Evolutionary conservation across 352 stramenopile genomes (phyloP).

Genomic region (Hyaloperonospora brassicae): DNA sequence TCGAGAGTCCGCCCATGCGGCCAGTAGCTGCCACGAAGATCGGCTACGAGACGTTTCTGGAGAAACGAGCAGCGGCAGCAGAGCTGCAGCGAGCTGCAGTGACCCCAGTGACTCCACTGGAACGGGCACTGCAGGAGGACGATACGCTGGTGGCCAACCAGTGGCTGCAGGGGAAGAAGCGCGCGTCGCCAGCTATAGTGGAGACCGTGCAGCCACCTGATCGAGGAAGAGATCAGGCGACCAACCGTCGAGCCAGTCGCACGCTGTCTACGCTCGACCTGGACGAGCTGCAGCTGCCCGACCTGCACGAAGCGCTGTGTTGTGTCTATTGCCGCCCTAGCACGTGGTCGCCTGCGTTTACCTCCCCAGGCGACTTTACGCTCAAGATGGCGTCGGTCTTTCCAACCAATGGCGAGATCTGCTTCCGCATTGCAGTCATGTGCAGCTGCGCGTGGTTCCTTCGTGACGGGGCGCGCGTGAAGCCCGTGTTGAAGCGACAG

Average conservation of each 20-base stretch:
- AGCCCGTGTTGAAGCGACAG: slow-evolving; percentile 41
- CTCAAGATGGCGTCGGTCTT: slow-evolving; percentile 51
- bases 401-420: slow-evolving; percentile 32
- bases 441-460: slow-evolving; percentile 48
- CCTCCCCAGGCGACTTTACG: slow-evolving; percentile 67
- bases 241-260: slow-evolving; percentile 5
- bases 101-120: slow-evolving; percentile 7
- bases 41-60: slow-evolving; percentile 30
- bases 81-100: slow-evolving; percentile 4
- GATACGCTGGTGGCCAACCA: slow-evolving; percentile 17
- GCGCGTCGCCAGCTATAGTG: slow-evolving; percentile 14
- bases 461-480: slow-evolving; percentile 34
- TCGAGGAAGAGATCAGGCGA: slow-evolving; percentile 15
- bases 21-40: slow-evolving; percentile 11
- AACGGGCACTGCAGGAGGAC: slow-evolving; percentile 21
- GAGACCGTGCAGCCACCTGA: slow-evolving; percentile 19
- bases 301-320: slow-evolving; percentile 57
- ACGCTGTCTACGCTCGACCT: slow-evolving; percentile 22
- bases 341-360: slow-evolving; percentile 66
- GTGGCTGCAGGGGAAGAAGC: slow-evolving; percentile 5
- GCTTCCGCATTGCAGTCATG: slow-evolving; percentile 49
- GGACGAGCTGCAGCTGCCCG: slow-evolving; percentile 61
- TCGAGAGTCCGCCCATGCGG: slow-evolving; percentile 4
- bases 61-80: slow-evolving; percentile 14
- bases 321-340: slow-evolving; percentile 57